Conservation (phyloP, 2,329 filamentous ascomycete species). For the Ramularia endophylla region DNA sequence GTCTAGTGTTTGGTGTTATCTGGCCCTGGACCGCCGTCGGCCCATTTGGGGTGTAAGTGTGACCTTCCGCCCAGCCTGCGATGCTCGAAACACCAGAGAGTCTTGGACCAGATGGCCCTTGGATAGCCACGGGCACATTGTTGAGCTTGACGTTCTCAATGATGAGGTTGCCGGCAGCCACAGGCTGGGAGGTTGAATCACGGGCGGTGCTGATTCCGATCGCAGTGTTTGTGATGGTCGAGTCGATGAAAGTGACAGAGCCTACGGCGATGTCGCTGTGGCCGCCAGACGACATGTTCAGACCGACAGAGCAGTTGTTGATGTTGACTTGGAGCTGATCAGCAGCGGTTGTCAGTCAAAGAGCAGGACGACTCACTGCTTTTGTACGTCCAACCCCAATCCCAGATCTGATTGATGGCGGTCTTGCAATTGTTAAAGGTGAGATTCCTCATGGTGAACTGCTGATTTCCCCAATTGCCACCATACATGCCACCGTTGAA, state of each 20-base stretch:
- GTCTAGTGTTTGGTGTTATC: slow-evolving; percentile 39
- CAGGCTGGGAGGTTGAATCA: slow-evolving; percentile 37
- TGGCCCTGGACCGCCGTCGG: slow-evolving; percentile 40
- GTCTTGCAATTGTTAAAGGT: slow-evolving; percentile 48
- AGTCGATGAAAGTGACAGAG: slow-evolving; percentile 54
- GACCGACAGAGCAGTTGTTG: slow-evolving; percentile 47
- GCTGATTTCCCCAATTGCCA: slow-evolving; percentile 41
- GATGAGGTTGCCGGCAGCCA: slow-evolving; percentile 46
- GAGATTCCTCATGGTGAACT: slow-evolving; percentile 51
- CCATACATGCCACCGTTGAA: slow-evolving; percentile 41
- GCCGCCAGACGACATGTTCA: slow-evolving; percentile 45
- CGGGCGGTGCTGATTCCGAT: slow-evolving; percentile 48
- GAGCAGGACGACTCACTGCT: slow-evolving; percentile 1
- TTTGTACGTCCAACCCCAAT: slow-evolving; percentile 51
- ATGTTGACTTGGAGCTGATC: slow-evolving; percentile 42
- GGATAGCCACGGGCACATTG: slow-evolving; percentile 44
- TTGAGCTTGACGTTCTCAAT: slow-evolving; percentile 50
- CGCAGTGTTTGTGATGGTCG: slow-evolving; percentile 43
- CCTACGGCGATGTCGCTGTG: slow-evolving; percentile 43
- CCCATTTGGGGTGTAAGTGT: slow-evolving; percentile 40
- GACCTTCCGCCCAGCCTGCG: slow-evolving; percentile 39
- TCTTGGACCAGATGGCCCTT: slow-evolving; percentile 32
- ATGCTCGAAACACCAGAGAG: slow-evolving; percentile 28
- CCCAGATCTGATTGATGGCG: slow-evolving; percentile 53
- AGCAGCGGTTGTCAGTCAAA: slow-evolving; percentile 1